Conservation (phyloP, 2,329 filamentous ascomycete species). For the Fusarium siculi region DNA sequence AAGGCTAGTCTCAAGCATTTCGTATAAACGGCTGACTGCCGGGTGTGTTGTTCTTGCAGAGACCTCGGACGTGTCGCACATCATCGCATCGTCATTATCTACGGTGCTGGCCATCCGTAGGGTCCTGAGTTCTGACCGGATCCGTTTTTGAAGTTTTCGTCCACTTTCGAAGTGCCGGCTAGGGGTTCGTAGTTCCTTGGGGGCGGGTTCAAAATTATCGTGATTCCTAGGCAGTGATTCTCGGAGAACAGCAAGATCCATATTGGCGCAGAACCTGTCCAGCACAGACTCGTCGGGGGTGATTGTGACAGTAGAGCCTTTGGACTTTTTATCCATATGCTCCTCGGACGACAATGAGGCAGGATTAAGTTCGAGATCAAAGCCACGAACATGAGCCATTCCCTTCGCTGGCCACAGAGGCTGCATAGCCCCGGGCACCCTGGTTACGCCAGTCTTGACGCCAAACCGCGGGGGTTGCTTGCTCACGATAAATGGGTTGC, state of each 20-base stretch:
- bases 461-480: conserved; percentile 56
- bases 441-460: conserved; percentile 58
- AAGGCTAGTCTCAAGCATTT: conserved; percentile 67
- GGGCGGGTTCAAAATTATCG: conserved; percentile 57
- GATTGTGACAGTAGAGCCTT: conserved; percentile 58
- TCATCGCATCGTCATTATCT: conserved; percentile 40
- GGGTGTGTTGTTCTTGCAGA: conserved; percentile 58
- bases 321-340: conserved; percentile 57
- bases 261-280: conserved; percentile 35
- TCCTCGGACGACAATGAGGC: not conserved
- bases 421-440: conserved; percentile 72
- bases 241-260: conserved; percentile 45
- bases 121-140: conserved; percentile 59
- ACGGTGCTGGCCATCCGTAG: conserved; percentile 1
- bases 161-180: conserved; percentile 68
- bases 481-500: conserved; percentile 44
- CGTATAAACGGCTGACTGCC: conserved; percentile 68
- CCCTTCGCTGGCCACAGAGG: conserved; percentile 78
- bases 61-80: conserved; percentile 50
- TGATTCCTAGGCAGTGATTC: conserved; percentile 45
- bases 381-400: conserved; percentile 71
- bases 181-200: conserved; percentile 64
- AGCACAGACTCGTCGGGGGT: conserved; percentile 57
- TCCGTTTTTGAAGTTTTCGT: conserved; percentile 60
- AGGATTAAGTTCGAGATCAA: conserved; percentile 4